These are phyloP conservation scores for Apiospora saccharicola DNA, from an alignment of 2,329 filamentous ascomycete genomes.

Conservation along the genomic window DNA sequence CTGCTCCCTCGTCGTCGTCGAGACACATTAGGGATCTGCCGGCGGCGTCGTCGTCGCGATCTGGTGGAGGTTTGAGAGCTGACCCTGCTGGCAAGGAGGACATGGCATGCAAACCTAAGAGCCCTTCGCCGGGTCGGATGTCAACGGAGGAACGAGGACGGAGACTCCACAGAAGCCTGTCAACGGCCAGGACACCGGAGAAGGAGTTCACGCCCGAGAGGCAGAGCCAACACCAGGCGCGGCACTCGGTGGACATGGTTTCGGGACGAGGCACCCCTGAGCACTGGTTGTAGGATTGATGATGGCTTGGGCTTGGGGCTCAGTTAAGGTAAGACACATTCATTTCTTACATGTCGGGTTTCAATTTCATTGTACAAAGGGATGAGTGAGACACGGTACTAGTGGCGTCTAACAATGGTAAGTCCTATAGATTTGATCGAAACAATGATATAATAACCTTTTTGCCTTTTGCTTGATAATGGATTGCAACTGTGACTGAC, in stretches of 20 bases:
- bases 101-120: not conserved
- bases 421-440: not conserved
- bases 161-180: not conserved
- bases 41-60: not conserved
- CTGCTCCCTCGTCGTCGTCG: not conserved
- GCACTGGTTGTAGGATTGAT: not conserved
- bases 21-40: not conserved
- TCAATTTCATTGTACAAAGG: too few species aligned
- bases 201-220: not conserved
- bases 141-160: not conserved
- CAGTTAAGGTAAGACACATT: not conserved
- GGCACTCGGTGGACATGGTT: constrained; percentile 13
- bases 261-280: not conserved
- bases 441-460: not conserved
- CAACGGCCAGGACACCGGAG: not conserved
- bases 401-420: not conserved
- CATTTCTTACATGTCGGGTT: not conserved
- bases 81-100: not conserved
- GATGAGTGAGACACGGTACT: too few species aligned
- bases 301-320: not conserved
- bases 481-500: not conserved
- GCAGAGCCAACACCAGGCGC: not conserved
- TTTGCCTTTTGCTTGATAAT: not conserved
- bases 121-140: not conserved
- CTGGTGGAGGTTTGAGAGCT: too few species aligned